Evolutionary conservation across 2,329 filamentous ascomycete genomes (phyloP), one percentile per base, ranked within the genome.

Genomic region (Periconia sp.): DNA sequence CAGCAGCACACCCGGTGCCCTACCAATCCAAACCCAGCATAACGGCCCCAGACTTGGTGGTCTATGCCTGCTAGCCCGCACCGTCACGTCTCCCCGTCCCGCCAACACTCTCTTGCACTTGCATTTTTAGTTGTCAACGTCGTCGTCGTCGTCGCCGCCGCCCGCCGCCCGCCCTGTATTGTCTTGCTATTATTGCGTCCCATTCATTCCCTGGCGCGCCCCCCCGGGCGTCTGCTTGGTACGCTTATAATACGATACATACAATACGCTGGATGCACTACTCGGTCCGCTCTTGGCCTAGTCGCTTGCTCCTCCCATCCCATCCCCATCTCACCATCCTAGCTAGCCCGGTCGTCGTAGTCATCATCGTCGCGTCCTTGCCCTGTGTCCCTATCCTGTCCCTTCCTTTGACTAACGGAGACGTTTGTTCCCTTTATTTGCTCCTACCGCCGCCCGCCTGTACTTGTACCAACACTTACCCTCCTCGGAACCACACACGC

Each of bases 401-500:
- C 33, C 11, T 13, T 13, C 33, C 33, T 37, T 37, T 13, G 33
- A 37, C 33, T 37, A 31, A 20, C 31, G 11, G 10, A 3, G 17
- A 23, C 14, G 31, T 48, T 41, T 41, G 23, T 52, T 59, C 50
- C 49, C 59, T 62, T 62, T 60, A 62, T 62, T n/a, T 58, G 55
- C 49, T 44, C 37, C 15, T 50, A 31, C 49, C 31, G 30, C 33
- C 49, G 18, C 23, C 47, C 30, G 20, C 53, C 20, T 44, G 43
- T 52, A 30, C 50, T 54, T 50, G 52, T 17, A 40, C 19, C 27
- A n/a, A 27, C 44, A 42, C 49, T 42, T 35, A 31, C 42, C 15
- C 53, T 46, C 56, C 56, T 63, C 58, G 61, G 62, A 61, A 62
- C 54, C 61, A 64, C 59, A 56, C 59, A 65, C 65, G 64, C 67